phyloP scores from a whole-genome alignment of 306 rosid genomes.

The Arachis stenosperma region DNA sequence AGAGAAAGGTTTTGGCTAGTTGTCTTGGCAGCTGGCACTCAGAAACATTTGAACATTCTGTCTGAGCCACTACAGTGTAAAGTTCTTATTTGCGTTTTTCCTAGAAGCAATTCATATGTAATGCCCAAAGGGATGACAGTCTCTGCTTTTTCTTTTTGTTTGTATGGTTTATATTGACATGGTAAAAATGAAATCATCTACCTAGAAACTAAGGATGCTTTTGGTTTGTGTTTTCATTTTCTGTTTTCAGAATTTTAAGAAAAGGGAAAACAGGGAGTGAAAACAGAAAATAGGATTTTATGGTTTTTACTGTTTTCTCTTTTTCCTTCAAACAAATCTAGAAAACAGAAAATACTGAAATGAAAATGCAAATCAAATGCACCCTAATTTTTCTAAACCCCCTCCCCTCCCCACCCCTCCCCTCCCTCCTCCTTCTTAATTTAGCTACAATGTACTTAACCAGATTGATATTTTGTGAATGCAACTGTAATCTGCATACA shows the following conservation, averaged over 20 bases:
- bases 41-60: background rate
- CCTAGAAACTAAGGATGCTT: background rate
- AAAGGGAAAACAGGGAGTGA: no score
- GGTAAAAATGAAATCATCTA: background rate
- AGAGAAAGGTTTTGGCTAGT: background rate
- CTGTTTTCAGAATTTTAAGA: no score
- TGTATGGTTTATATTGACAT: background rate
- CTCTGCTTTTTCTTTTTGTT: background rate
- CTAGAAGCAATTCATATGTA: slow-evolving; percentile 8
- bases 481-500: slow-evolving; percentile 31
- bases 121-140: background rate
- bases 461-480: slow-evolving; percentile 5
- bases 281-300: no score
- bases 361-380: background rate
- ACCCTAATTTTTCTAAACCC: background rate
- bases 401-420: background rate
- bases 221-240: no score
- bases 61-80: slow-evolving; percentile 1
- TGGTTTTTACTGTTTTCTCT: no score
- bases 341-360: background rate
- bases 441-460: slow-evolving; percentile 24
- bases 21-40: background rate
- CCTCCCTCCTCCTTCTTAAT: background rate
- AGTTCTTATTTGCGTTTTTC: slow-evolving; percentile 15
- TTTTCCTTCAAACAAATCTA: no score